A percentile compares a stretch with the other conserved stretches of the same genome.
Evolutionary conservation across 306 rosid species (phyloP).

Genomic region (Hippophae tibetana): DNA sequence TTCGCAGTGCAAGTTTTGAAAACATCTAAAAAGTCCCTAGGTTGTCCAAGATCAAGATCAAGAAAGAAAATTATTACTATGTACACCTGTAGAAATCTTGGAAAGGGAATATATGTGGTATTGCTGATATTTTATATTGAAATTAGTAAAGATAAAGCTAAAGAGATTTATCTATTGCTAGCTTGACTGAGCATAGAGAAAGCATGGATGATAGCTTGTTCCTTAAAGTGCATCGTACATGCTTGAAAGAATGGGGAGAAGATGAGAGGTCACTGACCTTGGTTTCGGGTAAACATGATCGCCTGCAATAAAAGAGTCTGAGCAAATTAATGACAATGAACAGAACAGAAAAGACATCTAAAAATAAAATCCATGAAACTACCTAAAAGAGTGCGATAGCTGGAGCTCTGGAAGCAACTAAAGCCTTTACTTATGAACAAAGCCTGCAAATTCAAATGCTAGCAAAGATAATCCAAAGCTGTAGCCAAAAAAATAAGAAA

Average conservation of each 20-base stretch:
- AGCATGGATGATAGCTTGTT: too few relatives aligned
- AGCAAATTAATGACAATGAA: neutral
- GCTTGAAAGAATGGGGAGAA: neutral
- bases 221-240: neutral
- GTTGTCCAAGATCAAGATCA: neutral
- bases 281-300: conserved; percentile 11
- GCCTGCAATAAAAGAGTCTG: conserved; percentile 14
- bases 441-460: conserved; percentile 10
- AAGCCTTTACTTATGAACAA: conserved; percentile 13
- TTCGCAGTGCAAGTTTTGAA: neutral
- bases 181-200: too few relatives aligned
- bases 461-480: neutral
- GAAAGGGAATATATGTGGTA: too few relatives aligned
- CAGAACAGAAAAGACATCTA: neutral
- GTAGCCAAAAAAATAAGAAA: neutral
- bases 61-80: neutral
- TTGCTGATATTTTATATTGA: too few relatives aligned
- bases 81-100: too few relatives aligned
- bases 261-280: conserved; percentile 22
- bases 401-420: conserved; percentile 18
- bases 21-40: neutral
- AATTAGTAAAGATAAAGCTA: too few relatives aligned
- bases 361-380: neutral
- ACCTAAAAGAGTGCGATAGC: conserved; percentile 20
- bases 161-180: too few relatives aligned